Percentiles rank a stretch among this genome's conserved stretches.
phyloP scores from a whole-genome alignment of 768 basidiomycete genomes.

The Trametes meyenii region DNA sequence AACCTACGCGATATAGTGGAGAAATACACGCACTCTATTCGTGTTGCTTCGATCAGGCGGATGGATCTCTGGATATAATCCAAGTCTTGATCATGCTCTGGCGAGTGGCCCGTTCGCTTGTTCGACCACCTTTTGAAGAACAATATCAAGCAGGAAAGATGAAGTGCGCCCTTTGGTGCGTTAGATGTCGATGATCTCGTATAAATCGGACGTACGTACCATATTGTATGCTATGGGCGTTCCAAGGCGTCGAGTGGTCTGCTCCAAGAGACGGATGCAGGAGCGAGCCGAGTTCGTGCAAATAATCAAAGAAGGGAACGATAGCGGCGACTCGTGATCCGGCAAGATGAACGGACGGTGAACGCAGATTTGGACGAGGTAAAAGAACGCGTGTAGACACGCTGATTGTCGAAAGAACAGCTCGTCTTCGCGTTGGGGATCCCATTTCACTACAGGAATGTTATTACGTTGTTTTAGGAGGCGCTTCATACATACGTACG shows the following conservation, averaged over 20 bases:
- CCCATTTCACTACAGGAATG: slow-evolving; percentile 27
- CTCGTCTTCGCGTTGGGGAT: slow-evolving; percentile 23
- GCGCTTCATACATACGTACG: slow-evolving; percentile 34
- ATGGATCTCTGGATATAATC: too few species aligned
- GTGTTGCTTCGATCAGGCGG: too few species aligned
- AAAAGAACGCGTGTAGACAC: slow-evolving; percentile 43
- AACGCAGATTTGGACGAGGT: slow-evolving; percentile 59
- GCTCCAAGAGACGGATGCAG: slow-evolving; percentile 26
- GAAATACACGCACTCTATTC: too few species aligned
- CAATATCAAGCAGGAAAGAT: too few species aligned
- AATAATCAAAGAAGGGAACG: slow-evolving; percentile 71
- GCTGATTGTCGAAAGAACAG: slow-evolving; percentile 38
- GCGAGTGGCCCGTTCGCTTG: too few species aligned
- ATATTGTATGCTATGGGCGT: neutral
- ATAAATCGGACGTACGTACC: neutral
- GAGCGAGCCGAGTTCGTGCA: slow-evolving; percentile 83
- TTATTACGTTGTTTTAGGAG: neutral
- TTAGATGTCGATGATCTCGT: neutral
- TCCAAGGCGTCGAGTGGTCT: neutral
- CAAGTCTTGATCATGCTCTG: too few species aligned
- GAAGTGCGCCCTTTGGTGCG: too few species aligned
- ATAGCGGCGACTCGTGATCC: slow-evolving; percentile 12
- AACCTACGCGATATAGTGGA: too few species aligned
- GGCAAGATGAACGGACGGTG: slow-evolving; percentile 72
- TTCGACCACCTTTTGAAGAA: too few species aligned